Evolutionary conservation across 164 flowering plant species (phyloP).

Genomic region (Dillenia suffruticosa): DNA sequence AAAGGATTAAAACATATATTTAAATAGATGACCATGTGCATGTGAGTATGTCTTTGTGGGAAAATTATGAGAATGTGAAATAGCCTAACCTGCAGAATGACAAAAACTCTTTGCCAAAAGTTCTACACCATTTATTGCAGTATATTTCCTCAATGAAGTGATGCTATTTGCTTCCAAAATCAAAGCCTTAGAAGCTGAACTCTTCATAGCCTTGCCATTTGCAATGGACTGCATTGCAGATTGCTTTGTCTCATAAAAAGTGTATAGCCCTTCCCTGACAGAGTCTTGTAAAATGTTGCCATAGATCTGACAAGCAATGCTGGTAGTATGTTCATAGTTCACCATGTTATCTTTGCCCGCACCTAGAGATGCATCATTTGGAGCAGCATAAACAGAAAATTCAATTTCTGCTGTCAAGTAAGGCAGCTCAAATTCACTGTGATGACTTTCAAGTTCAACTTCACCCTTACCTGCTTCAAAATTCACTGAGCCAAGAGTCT

Average conservation of each 20-base stretch:
- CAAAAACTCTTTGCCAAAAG: slow-evolving; percentile 14
- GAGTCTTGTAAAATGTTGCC: slow-evolving; percentile 15
- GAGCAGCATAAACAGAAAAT: slow-evolving; percentile 12
- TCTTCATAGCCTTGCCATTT: slow-evolving; percentile 18
- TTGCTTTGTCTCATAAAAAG: slow-evolving; percentile 39
- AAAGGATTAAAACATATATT: background rate
- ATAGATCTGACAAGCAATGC: slow-evolving; percentile 2
- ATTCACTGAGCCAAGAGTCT: slow-evolving; percentile 8
- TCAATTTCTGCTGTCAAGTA: slow-evolving; percentile 9
- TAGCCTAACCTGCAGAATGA: slow-evolving; percentile 36
- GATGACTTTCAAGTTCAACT: slow-evolving; percentile 12
- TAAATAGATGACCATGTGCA: slow-evolving; percentile 1
- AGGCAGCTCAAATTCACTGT: slow-evolving; percentile 16
- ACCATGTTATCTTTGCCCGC: slow-evolving; percentile 13
- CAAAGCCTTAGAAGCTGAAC: slow-evolving; percentile 20
- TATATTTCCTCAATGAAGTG: slow-evolving; percentile 15
- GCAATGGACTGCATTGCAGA: slow-evolving; percentile 16
- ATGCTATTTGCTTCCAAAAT: slow-evolving; percentile 11
- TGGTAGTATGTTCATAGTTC: slow-evolving; percentile 14
- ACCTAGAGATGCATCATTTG: slow-evolving; percentile 14
- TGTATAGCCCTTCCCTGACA: slow-evolving; percentile 43
- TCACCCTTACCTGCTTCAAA: slow-evolving; percentile 15
- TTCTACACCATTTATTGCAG: slow-evolving; percentile 16
- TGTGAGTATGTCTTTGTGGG: slow-evolving; percentile 2
- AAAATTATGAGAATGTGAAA: background rate